Base-by-base conservation (phyloP, 345 rosid genomes). In the Lepidium didymum region DNA sequence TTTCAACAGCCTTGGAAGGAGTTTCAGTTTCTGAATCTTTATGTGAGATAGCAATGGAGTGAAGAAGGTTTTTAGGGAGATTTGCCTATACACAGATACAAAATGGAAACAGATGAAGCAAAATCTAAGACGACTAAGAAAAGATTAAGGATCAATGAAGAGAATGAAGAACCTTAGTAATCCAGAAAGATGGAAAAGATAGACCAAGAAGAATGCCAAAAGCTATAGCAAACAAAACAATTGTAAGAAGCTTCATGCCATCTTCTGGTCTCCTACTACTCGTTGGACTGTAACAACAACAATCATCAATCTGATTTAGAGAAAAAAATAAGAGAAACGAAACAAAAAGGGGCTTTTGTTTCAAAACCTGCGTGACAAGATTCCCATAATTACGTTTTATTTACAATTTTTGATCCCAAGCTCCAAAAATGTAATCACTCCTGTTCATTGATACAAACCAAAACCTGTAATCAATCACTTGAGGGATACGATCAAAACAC, bases 141-240 rank as follows among this genome's bases (percentile, higher is more conserved):
- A 4, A 49, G 41, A 31, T 31, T 10, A 29, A 6, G 6, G 33
- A 29, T 29, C 33, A 29, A 29, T 38, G 49, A 29, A 59, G 68
- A 69, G 18, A 36, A 49, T 69, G 43, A 58, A 21, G 15, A 54
- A 92, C 98, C 96, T 86, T 79, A 59, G 84, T 74, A 67, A 86
- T 68, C 64, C 85, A 80, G 35, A 86, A 65, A 21, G 85, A 63
- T 36, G 96, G 97, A 67, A 84, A 86, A 66, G 96, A 90, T 46
- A 81, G 68, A 40, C 98, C 98, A 63, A 92, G 70, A 5, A 84
- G 75, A 80, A 88, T 85, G 64, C 98, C 98, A 76, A 86, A 80
- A 77, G 76, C 81, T 38, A 85, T 68, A 78, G 91, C 92, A 35
- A 84, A 18, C 67, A 88, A 82, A 16, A 85, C 76, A 42, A 85